Base-by-base conservation (phyloP, 2,329 filamentous ascomycete genomes). In the Aspergillus tamarii region DNA sequence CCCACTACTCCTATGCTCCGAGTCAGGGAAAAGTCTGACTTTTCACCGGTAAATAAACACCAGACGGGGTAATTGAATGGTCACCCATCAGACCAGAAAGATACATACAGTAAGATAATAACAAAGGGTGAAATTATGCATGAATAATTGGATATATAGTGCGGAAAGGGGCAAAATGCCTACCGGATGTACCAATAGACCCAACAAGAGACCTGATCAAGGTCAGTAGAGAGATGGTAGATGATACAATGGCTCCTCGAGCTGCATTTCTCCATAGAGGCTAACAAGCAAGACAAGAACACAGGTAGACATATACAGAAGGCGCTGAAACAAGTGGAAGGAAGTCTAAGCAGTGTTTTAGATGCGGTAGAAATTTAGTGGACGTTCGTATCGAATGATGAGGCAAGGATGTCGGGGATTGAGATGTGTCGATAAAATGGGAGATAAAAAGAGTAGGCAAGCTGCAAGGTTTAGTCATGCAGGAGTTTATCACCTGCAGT, bases 401-500 rank as follows among this genome's bases (percentile, higher is more conserved):
- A 50, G 57, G 12, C 5, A n/a, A 50, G 30, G 30, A 34, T 59
- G 21, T 26, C 23, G 43, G 36, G 6, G 26, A 30, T 62, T 23
- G 54, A 23, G 7, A 46, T n/a, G 46, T 52, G 19, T 26, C 21
- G 30, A 19, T 45, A 14, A 23, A 55, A 34, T n/a, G 53, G 28
- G 26, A 52, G 34, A 21, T 41, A n/a, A 16, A 57, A 52, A 32
- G 48, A 28, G 28, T 39, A 54, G 53, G 11, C 61, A 57, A 36
- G 67, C 61, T 46, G 64, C 58, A 61, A 66, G 61, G 65, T 50
- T 72, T 70, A 76, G 36, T 69, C 66, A 59, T 82, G 73, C 64
- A 71, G 30, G 34, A 88, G 74, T 61, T 78, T 79, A 59, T 81
- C 77, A 46, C 84, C 86, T 34, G 93, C 92, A 57, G 81, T 78